Evolutionary conservation across 1,139 yeast genomes (phyloP), one percentile per base, ranked within the genome.

Genomic region (Meyerozyma sp.): DNA sequence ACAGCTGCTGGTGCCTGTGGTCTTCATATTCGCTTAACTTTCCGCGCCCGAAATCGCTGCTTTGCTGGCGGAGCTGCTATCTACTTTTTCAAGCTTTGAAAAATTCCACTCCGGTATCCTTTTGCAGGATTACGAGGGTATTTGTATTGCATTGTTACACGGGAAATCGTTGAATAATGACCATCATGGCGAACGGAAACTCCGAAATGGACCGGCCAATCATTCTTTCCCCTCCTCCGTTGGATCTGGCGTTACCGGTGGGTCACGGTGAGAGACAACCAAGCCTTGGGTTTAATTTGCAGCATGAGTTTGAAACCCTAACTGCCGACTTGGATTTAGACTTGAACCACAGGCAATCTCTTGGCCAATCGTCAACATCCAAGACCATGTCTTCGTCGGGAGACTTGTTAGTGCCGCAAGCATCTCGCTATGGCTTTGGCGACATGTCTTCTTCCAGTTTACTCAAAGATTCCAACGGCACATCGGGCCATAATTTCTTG

Each of bases 271-370:
- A 51, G 36, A 43, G 56, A 25, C 49, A 52, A 42, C 54, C 46
- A 43, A 47, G 51, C 40, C 54, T 73, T 36, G 73, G 76, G 9
- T 65, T 65, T 52, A 70, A 72, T 49, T 65, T 71, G 51, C 76
- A 65, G 58, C 78, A 66, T 45, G 79, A 66, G 57, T 73, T 68
- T 54, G 76, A 66, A 51, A 70, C 77, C 13, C 61, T 73, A 48
- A 71, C 71, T 40, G 74, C 71, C 23, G 77, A 72, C 49, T 68
- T 73, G 58, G 77, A 73, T 50, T 63, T 73, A 55, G 78, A 72
- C 54, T 65, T 73, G 53, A 62, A 59, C 44, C 62, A 59, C 44
- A 47, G 53, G 21, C 37, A 21, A 13, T 20, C 25, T 11, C 4
- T 34, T 20, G 13, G 25, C 7, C 25, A 18, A 21, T 18, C 37